Evolutionary conservation across 1,284 basidiomycete genomes (phyloP).

Genomic region (Ustilago bromivora): DNA sequence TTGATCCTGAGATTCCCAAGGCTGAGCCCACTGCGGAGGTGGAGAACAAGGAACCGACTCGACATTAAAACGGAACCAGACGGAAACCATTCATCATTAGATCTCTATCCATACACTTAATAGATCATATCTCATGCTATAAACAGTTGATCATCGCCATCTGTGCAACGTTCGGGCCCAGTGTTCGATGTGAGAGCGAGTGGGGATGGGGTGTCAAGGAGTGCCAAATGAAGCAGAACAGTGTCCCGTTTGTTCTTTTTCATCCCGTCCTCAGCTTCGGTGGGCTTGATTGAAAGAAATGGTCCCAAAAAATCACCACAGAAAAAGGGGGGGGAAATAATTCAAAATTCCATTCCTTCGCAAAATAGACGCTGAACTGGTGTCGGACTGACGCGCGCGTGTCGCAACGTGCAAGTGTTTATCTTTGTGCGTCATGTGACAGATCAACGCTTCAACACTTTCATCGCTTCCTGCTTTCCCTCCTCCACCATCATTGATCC

Average conservation of each 20-base stretch:
- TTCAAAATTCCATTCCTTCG: too few relatives aligned
- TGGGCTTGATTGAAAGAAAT: conserved; percentile 1
- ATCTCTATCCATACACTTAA: neutral
- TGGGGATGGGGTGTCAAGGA: neutral
- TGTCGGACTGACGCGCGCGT: neutral
- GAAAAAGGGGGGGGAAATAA: too few relatives aligned
- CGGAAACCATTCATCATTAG: neutral
- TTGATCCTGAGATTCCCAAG: conserved; percentile 27
- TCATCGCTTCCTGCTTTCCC: neutral
- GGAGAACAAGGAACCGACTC: neutral
- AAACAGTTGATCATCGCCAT: too few relatives aligned
- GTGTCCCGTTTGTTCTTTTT: neutral
- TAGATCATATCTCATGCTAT: neutral
- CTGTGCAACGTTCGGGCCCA: too few relatives aligned
- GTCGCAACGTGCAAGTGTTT: neutral
- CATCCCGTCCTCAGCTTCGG: neutral
- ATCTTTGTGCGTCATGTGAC: neutral
- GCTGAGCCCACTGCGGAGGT: conserved; percentile 6
- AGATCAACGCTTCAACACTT: conserved; percentile 1
- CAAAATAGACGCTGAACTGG: neutral
- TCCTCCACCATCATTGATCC: neutral
- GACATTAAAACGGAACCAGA: neutral
- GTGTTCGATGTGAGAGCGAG: neutral
- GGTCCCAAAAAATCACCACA: neutral
- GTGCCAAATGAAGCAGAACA: conserved; percentile 1